Evolutionary conservation across 495 filamentous ascomycete species (phyloP).

Genomic region (Tirmania nivea): DNA sequence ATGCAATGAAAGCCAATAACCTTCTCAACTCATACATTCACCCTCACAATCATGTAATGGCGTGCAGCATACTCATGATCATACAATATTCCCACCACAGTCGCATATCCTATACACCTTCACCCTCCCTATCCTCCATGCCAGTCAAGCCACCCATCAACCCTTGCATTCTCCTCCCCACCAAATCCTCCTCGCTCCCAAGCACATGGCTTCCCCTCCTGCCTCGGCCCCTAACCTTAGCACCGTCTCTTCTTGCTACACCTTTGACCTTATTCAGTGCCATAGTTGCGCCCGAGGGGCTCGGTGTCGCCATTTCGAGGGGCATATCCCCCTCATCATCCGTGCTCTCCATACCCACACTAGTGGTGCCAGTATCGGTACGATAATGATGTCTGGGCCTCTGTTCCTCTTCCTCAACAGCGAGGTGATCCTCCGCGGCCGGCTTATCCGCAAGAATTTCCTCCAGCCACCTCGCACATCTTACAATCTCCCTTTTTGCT

Average conservation of each 20-base stretch:
- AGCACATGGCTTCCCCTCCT: conserved; percentile 37
- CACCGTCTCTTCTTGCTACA: conserved; percentile 20
- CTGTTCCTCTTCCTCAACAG: conserved; percentile 12
- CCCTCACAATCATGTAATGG: too few relatives aligned
- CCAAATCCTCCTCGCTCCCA: conserved; percentile 61
- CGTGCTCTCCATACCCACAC: conserved; percentile 5
- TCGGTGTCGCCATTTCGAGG: conserved; percentile 15
- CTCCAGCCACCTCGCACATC: conserved; percentile 54
- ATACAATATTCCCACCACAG: too few relatives aligned
- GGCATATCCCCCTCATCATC: conserved; percentile 11
- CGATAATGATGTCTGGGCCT: conserved; percentile 23
- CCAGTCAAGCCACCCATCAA: conserved; percentile 52
- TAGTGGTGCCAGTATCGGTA: conserved; percentile 11
- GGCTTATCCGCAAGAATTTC: conserved; percentile 36
- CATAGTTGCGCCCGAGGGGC: background rate
- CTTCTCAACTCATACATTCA: too few relatives aligned
- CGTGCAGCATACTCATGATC: too few relatives aligned
- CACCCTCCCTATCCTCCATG: background rate
- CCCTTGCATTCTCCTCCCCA: conserved; percentile 68
- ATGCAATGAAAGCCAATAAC: too few relatives aligned
- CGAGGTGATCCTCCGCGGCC: conserved; percentile 21
- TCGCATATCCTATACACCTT: too few relatives aligned
- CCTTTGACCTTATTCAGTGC: background rate
- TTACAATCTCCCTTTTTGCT: conserved; percentile 58
- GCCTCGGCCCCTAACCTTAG: conserved; percentile 21